Conservation (phyloP, 208 protist species). For the Leishmania major region DNA sequence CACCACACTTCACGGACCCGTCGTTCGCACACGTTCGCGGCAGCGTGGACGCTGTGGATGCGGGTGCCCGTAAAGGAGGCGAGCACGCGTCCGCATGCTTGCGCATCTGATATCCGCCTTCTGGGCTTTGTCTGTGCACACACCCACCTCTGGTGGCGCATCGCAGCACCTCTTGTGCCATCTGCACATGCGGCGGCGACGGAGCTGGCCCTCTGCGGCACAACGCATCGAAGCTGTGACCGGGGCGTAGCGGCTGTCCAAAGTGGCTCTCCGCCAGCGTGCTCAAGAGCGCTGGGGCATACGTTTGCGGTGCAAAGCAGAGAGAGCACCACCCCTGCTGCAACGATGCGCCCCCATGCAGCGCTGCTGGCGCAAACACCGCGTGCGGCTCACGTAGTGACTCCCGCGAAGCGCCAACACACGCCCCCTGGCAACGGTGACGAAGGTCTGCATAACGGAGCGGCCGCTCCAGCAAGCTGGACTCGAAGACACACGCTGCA, state of each 20-base stretch:
- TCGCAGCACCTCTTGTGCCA: constrained; percentile 20
- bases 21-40: neutral
- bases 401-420: neutral
- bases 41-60: neutral
- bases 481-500: neutral
- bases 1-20: neutral
- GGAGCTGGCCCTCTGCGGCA: constrained; percentile 29
- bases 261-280: constrained; percentile 19
- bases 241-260: constrained; percentile 18
- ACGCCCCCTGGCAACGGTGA: neutral
- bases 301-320: constrained; percentile 28
- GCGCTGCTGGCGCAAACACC: neutral
- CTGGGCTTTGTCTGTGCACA: neutral
- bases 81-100: neutral
- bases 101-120: neutral
- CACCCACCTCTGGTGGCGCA: neutral
- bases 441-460: neutral
- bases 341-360: neutral
- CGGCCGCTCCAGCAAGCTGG: neutral
- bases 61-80: neutral
- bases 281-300: constrained; percentile 30
- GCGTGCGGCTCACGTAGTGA: neutral
- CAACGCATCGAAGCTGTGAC: constrained; percentile 40
- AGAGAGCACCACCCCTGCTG: constrained; percentile 17
- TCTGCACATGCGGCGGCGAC: constrained; percentile 19